Evolutionary conservation across 768 basidiomycete genomes (phyloP).

Genomic region (Trametes coccinea): DNA sequence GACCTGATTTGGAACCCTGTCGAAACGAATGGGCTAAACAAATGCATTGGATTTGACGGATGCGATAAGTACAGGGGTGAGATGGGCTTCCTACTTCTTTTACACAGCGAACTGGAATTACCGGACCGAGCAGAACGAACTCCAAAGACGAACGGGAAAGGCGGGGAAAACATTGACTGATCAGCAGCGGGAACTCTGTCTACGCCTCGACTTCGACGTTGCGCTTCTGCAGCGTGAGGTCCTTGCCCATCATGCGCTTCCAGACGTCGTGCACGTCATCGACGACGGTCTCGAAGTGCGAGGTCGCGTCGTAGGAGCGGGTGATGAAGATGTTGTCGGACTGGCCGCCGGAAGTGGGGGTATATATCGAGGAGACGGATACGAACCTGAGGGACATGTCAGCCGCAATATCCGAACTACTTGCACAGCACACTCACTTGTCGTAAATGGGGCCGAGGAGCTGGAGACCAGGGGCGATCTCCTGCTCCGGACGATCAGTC

Average conservation of each 20-base stretch:
- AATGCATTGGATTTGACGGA: slow-evolving; percentile 10
- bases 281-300: slow-evolving; percentile 98
- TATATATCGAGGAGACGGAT: slow-evolving; percentile 83
- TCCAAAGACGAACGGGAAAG: slow-evolving; percentile 1
- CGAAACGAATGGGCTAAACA: background rate
- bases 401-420: background rate
- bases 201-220: slow-evolving; percentile 65
- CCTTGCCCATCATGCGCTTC: slow-evolving; percentile 78
- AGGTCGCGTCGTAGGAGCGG: slow-evolving; percentile 96
- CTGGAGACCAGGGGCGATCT: slow-evolving; percentile 89
- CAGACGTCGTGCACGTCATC: slow-evolving; percentile 97
- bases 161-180: background rate
- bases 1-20: background rate
- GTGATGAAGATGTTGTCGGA: slow-evolving; percentile 96
- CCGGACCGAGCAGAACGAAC: slow-evolving; percentile 6
- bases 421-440: slow-evolving; percentile 58
- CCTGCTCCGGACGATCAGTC: slow-evolving; percentile 86
- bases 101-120: slow-evolving; percentile 18
- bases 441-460: slow-evolving; percentile 92
- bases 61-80: slow-evolving; percentile 24
- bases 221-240: slow-evolving; percentile 86
- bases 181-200: background rate
- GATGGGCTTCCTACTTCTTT: slow-evolving; percentile 21
- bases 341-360: slow-evolving; percentile 79
- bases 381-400: slow-evolving; percentile 65